Conservation (phyloP, 116 monocot genomes). For the Zostera marina region DNA sequence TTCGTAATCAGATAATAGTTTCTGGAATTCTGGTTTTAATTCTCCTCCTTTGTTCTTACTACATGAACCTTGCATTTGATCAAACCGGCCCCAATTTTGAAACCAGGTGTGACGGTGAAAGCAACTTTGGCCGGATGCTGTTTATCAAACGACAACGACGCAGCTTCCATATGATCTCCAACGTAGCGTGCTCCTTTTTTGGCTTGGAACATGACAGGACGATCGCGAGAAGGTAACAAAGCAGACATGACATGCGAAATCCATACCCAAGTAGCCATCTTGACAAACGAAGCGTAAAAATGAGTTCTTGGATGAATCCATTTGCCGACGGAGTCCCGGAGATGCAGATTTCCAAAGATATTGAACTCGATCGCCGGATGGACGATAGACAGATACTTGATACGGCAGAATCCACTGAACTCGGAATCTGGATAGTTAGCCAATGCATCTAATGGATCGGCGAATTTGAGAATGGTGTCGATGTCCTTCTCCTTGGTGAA, state of each 20-base stretch:
- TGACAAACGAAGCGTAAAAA: slow-evolving; percentile 51
- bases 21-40: too few relatives aligned
- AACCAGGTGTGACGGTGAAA: slow-evolving; percentile 67
- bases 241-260: slow-evolving; percentile 24
- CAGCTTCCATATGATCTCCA: slow-evolving; percentile 47
- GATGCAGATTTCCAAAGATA: slow-evolving; percentile 53
- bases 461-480: slow-evolving; percentile 22
- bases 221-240: slow-evolving; percentile 28
- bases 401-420: slow-evolving; percentile 40
- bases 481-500: slow-evolving; percentile 16
- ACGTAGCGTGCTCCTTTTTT: slow-evolving; percentile 16
- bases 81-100: slow-evolving; percentile 30
- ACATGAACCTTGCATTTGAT: slow-evolving; percentile 48
- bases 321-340: slow-evolving; percentile 25
- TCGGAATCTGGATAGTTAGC: slow-evolving; percentile 32
- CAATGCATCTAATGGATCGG: slow-evolving; percentile 48
- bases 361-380: slow-evolving; percentile 42
- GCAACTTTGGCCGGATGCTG: slow-evolving; percentile 17
- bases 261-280: slow-evolving; percentile 57
- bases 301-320: slow-evolving; percentile 61
- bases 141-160: too few relatives aligned
- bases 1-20: too few relatives aligned
- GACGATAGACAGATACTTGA: slow-evolving; percentile 26
- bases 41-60: too few relatives aligned
- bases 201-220: slow-evolving; percentile 29